Evolutionary conservation across 2,329 filamentous ascomycete genomes (phyloP).

Genomic region (Trichophyton verrucosum): DNA sequence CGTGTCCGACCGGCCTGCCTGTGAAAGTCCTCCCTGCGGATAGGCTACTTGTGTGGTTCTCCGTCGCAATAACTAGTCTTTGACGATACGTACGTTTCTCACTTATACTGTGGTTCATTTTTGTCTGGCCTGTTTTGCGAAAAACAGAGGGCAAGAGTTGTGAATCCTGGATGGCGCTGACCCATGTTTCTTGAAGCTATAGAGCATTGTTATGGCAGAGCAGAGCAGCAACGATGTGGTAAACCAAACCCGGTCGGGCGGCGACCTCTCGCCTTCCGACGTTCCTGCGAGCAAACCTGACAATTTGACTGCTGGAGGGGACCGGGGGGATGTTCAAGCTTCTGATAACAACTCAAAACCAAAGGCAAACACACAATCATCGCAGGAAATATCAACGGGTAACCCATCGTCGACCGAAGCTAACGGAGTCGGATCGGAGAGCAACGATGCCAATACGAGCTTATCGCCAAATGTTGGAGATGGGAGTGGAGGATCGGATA

Average conservation of each 20-base stretch:
- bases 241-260: slow-evolving; percentile 57
- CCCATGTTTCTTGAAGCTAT: slow-evolving; percentile 26
- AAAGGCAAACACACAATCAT: slow-evolving; percentile 6
- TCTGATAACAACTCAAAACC: slow-evolving; percentile 18
- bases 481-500: slow-evolving; percentile 47
- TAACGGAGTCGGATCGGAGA: slow-evolving; percentile 27
- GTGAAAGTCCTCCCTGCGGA: not conserved
- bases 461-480: slow-evolving; percentile 29
- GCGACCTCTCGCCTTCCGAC: slow-evolving; percentile 52
- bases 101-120: not conserved
- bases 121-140: not conserved
- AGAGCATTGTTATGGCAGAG: slow-evolving; percentile 60
- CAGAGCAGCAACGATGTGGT: slow-evolving; percentile 58
- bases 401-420: slow-evolving; percentile 18
- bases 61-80: slow-evolving; percentile 32
- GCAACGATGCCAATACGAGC: slow-evolving; percentile 29
- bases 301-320: slow-evolving; percentile 41
- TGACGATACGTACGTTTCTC: slow-evolving; percentile 22
- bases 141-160: not conserved
- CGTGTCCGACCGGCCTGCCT: not conserved
- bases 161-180: slow-evolving; percentile 4
- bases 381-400: slow-evolving; percentile 3
- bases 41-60: slow-evolving; percentile 21
- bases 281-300: slow-evolving; percentile 50
- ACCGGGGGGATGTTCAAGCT: slow-evolving; percentile 29